phyloP scores from a whole-genome alignment of 2,329 filamentous ascomycete genomes.

The Ramularia collo-cygni region DNA sequence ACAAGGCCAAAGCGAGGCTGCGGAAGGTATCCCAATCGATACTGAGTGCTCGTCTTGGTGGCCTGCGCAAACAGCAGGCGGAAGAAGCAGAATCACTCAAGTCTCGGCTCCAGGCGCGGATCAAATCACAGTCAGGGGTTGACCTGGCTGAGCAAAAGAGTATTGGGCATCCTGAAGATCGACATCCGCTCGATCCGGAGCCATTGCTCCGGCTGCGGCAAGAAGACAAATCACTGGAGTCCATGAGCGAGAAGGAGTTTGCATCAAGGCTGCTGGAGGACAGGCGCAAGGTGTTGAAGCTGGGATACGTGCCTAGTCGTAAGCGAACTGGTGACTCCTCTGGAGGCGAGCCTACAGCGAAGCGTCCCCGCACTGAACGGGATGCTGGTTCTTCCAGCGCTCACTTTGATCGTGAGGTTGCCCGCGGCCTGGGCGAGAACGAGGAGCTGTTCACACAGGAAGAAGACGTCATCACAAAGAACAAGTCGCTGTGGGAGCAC shows the following conservation, averaged over 20 bases:
- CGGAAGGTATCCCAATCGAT: slow-evolving; percentile 71
- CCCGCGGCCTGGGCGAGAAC: slow-evolving; percentile 82
- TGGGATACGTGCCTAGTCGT: slow-evolving; percentile 59
- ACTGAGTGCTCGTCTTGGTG: slow-evolving; percentile 59
- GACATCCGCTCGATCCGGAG: slow-evolving; percentile 52
- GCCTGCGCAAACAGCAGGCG: slow-evolving; percentile 60
- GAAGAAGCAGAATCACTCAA: slow-evolving; percentile 56
- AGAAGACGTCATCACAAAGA: slow-evolving; percentile 61
- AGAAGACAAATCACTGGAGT: slow-evolving; percentile 56
- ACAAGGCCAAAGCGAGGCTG: slow-evolving; percentile 85
- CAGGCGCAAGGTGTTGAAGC: slow-evolving; percentile 54
- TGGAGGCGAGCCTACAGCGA: slow-evolving; percentile 11
- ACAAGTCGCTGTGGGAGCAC: slow-evolving; percentile 69
- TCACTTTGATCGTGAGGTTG: slow-evolving; percentile 69
- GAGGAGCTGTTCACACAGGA: slow-evolving; percentile 94
- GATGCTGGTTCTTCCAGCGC: slow-evolving; percentile 7
- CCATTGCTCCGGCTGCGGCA: slow-evolving; percentile 56
- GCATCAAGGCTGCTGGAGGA: slow-evolving; percentile 52
- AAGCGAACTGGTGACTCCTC: slow-evolving; percentile 9
- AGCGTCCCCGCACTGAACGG: slow-evolving; percentile 23
- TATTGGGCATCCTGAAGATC: slow-evolving; percentile 5
- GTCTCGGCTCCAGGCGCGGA: slow-evolving; percentile 41
- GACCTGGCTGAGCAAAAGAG: not conserved
- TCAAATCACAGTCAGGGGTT: slow-evolving; percentile 19
- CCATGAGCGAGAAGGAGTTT: slow-evolving; percentile 53